A percentile compares a stretch with the other conserved stretches of the same genome.
These are phyloP conservation scores for Neurospora sp. DNA, from an alignment of 495 filamentous ascomycete genomes.

Conservation along the genomic window DNA sequence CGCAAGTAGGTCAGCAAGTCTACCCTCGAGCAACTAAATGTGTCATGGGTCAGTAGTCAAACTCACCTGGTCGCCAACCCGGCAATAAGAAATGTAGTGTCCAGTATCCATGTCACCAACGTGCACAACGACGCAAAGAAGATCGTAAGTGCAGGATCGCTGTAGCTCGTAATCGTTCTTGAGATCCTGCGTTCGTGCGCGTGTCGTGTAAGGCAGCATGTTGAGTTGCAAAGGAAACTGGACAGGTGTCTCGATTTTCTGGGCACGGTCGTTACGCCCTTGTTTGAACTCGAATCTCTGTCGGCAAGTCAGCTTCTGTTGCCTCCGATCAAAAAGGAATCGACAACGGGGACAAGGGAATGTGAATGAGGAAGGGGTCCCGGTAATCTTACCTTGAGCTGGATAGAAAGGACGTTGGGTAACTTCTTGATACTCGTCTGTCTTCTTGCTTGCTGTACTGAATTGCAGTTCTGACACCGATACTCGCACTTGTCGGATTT, in stretches of 20 bases:
- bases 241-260: constrained; percentile 73
- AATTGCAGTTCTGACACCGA: constrained; percentile 65
- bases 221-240: constrained; percentile 78
- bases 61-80: constrained; percentile 64
- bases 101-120: constrained; percentile 78
- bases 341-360: neutral
- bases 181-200: constrained; percentile 31
- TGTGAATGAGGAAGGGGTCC: neutral
- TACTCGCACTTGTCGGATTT: constrained; percentile 70
- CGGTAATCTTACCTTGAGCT: constrained; percentile 61
- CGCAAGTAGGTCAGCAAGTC: neutral
- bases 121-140: constrained; percentile 78
- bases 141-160: constrained; percentile 60
- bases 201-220: constrained; percentile 77
- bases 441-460: constrained; percentile 63
- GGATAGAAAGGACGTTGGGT: constrained; percentile 81
- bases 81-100: constrained; percentile 81
- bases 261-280: constrained; percentile 45
- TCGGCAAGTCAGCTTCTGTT: neutral
- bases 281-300: constrained; percentile 72
- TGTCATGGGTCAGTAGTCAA: neutral
- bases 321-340: neutral
- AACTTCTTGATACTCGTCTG: constrained; percentile 69
- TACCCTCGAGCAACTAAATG: neutral
- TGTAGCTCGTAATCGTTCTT: constrained; percentile 37